Evolutionary conservation across 371 early-diverging fungal genomes (phyloP).

Genomic region (Choanephora cucurbitarum): DNA sequence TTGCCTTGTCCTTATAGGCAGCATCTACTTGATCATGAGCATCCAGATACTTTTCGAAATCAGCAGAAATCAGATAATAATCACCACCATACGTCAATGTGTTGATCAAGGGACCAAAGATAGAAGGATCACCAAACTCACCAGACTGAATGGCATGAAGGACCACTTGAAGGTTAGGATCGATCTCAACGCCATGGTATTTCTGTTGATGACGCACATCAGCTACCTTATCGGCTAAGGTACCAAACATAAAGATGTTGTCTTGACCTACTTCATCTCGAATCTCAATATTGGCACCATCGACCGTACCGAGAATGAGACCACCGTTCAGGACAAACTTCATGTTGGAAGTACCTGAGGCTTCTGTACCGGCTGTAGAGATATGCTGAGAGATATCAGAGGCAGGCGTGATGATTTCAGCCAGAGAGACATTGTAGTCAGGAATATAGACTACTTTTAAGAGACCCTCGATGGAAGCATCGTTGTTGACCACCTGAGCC

Average conservation of each 20-base stretch:
- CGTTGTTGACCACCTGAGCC: constrained; percentile 82
- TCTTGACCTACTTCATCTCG: constrained; percentile 91
- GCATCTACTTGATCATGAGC: constrained; percentile 77
- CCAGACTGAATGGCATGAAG: constrained; percentile 75
- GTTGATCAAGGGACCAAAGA: constrained; percentile 75
- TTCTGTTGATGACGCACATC: constrained; percentile 86
- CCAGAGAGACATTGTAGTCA: constrained; percentile 93
- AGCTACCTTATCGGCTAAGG: constrained; percentile 83
- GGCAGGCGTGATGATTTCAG: constrained; percentile 90
- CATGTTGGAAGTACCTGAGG: constrained; percentile 96
- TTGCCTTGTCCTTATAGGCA: constrained; percentile 71
- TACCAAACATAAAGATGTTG: constrained; percentile 93
- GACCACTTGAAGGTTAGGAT: constrained; percentile 76
- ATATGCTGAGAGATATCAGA: constrained; percentile 93
- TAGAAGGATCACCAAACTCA: constrained; percentile 76
- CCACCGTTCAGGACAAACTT: constrained; percentile 97
- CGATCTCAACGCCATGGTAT: constrained; percentile 74
- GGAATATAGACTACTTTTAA: constrained; percentile 94
- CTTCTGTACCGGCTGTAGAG: constrained; percentile 94
- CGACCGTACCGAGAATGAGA: constrained; percentile 85
- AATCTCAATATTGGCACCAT: constrained; percentile 95
- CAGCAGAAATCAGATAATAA: constrained; percentile 85
- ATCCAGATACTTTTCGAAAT: constrained; percentile 82
- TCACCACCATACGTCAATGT: constrained; percentile 84
- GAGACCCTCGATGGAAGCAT: constrained; percentile 69